phyloP scores from a whole-genome alignment of 805 yeast species.

The Spathaspora arborariae region DNA sequence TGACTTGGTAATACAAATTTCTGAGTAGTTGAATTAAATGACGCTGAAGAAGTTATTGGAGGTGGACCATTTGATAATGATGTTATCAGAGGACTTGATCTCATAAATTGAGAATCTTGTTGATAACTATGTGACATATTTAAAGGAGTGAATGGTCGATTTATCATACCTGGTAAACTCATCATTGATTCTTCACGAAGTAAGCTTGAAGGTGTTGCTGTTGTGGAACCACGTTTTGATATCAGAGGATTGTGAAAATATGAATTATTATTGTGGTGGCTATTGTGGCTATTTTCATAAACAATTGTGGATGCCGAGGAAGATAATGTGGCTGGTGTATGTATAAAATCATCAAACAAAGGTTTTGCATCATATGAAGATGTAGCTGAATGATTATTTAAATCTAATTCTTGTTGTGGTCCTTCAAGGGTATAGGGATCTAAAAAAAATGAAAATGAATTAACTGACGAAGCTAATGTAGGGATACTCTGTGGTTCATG shows the following conservation, averaged over 20 bases:
- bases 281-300: neutral
- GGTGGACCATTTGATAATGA: neutral
- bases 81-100: neutral
- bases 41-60: neutral
- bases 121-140: neutral
- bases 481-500: conserved; percentile 2
- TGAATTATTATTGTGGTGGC: neutral
- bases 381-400: conserved; percentile 1
- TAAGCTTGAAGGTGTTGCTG: conserved; percentile 18
- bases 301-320: conserved; percentile 3
- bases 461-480: conserved; percentile 1
- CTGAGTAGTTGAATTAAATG: neutral
- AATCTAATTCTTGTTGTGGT: conserved; percentile 15
- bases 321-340: conserved; percentile 1
- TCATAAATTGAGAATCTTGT: neutral
- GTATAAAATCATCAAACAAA: conserved; percentile 7
- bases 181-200: conserved; percentile 25
- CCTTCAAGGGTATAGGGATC: conserved; percentile 51
- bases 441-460: conserved; percentile 27
- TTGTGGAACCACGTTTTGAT: conserved; percentile 3
- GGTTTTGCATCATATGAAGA: conserved; percentile 7
- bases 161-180: conserved; percentile 25
- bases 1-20: conserved; percentile 7
- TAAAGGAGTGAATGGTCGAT: conserved; percentile 5
- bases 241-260: neutral